phyloP scores from a whole-genome alignment of 2,329 filamentous ascomycete species.

The Leptographium galeiforme region DNA sequence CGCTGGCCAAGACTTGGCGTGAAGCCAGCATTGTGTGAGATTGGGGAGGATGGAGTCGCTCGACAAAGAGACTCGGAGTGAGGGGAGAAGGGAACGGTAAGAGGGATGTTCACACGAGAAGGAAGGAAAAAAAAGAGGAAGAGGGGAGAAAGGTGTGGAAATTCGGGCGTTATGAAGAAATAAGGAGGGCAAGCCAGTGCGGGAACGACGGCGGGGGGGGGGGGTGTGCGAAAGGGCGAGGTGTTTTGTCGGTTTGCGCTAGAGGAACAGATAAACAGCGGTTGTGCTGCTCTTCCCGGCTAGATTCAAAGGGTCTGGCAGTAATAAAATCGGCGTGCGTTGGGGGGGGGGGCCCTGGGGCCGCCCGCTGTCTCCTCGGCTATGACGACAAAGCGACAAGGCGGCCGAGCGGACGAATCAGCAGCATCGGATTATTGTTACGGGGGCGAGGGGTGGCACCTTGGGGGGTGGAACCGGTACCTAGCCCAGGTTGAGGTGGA shows the following conservation, averaged over 20 bases:
- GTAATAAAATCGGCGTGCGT: not conserved
- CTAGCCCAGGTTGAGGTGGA: not conserved
- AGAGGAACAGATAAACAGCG: constrained; percentile 9
- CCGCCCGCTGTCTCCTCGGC: constrained; percentile 12
- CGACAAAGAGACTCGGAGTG: not conserved
- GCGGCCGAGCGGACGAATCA: constrained; percentile 16
- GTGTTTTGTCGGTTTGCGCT: constrained; percentile 18
- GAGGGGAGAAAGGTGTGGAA: constrained; percentile 6
- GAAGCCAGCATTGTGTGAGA: constrained; percentile 48
- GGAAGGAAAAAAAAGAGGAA: constrained; percentile 4
- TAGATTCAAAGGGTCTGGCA: constrained; percentile 11
- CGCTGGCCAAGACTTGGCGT: constrained; percentile 53
- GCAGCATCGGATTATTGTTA: constrained; percentile 14
- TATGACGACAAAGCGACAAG: constrained; percentile 15
- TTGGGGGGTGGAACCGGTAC: not conserved
- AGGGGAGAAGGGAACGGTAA: not conserved
- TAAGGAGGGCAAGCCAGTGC: constrained; percentile 6
- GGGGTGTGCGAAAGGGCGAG: constrained; percentile 10
- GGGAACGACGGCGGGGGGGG: constrained; percentile 5
- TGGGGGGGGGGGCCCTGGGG: not conserved
- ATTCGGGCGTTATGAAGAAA: constrained; percentile 4
- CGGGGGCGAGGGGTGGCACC: not conserved
- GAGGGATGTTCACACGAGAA: not conserved
- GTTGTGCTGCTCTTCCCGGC: constrained; percentile 9
- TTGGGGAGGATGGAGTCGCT: constrained; percentile 15